Evolutionary conservation across 2,329 filamentous ascomycete genomes (phyloP), one percentile per base, ranked within the genome.

Genomic region (Arthrobotrys entomopaga): DNA sequence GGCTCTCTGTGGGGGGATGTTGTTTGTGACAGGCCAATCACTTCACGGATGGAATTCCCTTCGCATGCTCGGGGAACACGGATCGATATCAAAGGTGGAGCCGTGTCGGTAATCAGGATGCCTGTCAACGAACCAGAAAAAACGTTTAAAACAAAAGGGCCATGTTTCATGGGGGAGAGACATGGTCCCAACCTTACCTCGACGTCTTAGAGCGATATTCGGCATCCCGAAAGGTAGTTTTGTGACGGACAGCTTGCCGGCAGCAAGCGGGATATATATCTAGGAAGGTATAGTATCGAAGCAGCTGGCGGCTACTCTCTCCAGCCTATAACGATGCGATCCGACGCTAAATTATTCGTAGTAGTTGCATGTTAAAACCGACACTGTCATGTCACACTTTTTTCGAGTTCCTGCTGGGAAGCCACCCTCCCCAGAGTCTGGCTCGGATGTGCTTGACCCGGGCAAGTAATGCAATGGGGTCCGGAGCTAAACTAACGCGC

Each of bases 61-160:
- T 74, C 57, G 63, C 70, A 57, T 64, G 50, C 26, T 58, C 70
- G 70, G 70, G 70, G 70, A 74, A 74, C 53, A 54, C 70, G 70
- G 70, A 74, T 67, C 70, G 70, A 16, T 67, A 74, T 74, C 70
- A 67, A 42, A 59, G 61, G 63, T 73, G 70, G 57, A 64, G 61
- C 63, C 63, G 50, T 19, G 42, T 74, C 52, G 57, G 58, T 67
- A 74, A 67, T 67, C 63, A 66, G 13, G 10, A 67, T 67, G 70
- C 63, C 63, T 66, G 61, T 63, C 63, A 64, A 50, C 70, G 63
- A 74, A 74, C 67, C 58, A 64, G 63, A 64, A 74, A 53, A 57
- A 65, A n/a, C n/a, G n/a, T n/a, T n/a, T n/a, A n/a, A n/a, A n/a
- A 24, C 11, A 66, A 58, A 26, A 38, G 48, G 29, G 38, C 29